Evolutionary conservation across 352 stramenopile species (phyloP), one percentile per base, ranked within the genome.

Genomic region (Pythium monospermum): DNA sequence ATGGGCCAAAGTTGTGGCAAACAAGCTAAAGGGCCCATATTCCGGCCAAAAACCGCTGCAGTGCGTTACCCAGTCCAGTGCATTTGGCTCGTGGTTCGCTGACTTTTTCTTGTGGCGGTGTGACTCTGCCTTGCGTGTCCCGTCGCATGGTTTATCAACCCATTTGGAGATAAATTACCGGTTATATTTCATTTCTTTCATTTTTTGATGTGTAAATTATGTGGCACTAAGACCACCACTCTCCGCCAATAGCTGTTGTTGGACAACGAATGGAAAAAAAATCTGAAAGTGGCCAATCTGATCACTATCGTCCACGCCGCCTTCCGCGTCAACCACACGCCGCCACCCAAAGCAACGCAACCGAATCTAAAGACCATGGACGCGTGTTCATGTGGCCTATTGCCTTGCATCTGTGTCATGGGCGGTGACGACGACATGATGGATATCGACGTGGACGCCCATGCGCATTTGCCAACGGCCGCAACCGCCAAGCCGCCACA

Each of bases 401-500:
- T 91, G 47, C 80, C 80, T 30, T 91, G 80, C 49, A 83, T 91
- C 57, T 91, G 80, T 57, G 72, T 79, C 36, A 55, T 76, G 26
- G 56, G 51, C 25, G 46, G 40, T 30, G 68, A 69, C 5, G 71
- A 79, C 19, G 53, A 64, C 13, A 45, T 42, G 15, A 54, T 77
- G 6, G 57, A 66, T 27, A 59, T 72, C 30, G 47, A 22, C 1
- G 44, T 64, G 16, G n/a, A 2, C 26, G 25, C 22, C 23, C 6
- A n/a, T n/a, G n/a, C n/a, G n/a, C n/a, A n/a, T n/a, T n/a, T 19
- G 32, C 12, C 18, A 13, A 23, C 19, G 35, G 36, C 15, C 1
- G 10, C 31, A 15, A 23, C 19, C 15, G 33, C 27, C 21, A 16
- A 19, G 35, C 15, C 30, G 22, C 28, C 25, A 7, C 23, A 28